Conservation (phyloP, 2,329 filamentous ascomycete species). For the Venturia effusa region DNA sequence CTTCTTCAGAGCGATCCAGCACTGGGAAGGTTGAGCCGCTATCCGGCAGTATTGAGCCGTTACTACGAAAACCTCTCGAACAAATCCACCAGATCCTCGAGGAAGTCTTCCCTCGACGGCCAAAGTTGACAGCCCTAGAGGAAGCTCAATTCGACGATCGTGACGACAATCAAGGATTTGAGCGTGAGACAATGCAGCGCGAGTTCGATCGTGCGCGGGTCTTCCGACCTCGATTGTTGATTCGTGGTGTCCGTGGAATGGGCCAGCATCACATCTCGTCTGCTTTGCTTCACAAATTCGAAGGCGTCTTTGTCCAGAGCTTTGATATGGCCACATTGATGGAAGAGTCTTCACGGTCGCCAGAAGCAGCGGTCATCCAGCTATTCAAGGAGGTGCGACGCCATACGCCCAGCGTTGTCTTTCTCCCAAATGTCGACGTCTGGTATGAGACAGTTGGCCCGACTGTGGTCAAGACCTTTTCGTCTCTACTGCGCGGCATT, state of each 20-base stretch:
- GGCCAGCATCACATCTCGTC: constrained; percentile 82
- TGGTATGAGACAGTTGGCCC: constrained; percentile 68
- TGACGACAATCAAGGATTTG: constrained; percentile 73
- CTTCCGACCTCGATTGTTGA: constrained; percentile 77
- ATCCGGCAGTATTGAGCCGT: constrained; percentile 67
- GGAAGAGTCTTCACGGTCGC: constrained; percentile 54
- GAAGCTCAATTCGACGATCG: constrained; percentile 89
- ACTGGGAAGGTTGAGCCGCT: constrained; percentile 75
- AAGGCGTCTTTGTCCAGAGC: constrained; percentile 87
- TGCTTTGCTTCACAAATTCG: constrained; percentile 80
- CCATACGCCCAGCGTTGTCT: constrained; percentile 92
- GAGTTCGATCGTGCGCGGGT: constrained; percentile 74
- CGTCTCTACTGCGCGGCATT: constrained; percentile 68
- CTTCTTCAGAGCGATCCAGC: constrained; percentile 83
- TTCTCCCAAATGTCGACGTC: constrained; percentile 77
- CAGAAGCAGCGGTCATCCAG: constrained; percentile 81
- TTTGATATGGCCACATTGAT: constrained; percentile 85
- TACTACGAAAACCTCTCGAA: constrained; percentile 62
- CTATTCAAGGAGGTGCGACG: constrained; percentile 87
- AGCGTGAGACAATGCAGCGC: constrained; percentile 62
- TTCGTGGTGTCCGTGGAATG: constrained; percentile 79
- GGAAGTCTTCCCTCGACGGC: constrained; percentile 69
- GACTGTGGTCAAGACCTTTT: constrained; percentile 64
- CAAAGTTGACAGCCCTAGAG: constrained; percentile 73
- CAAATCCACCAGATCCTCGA: constrained; percentile 61